These are phyloP conservation scores for Zelopaecilomyces penicillatus DNA, from an alignment of 2,329 filamentous ascomycete genomes.

Conservation along the genomic window DNA sequence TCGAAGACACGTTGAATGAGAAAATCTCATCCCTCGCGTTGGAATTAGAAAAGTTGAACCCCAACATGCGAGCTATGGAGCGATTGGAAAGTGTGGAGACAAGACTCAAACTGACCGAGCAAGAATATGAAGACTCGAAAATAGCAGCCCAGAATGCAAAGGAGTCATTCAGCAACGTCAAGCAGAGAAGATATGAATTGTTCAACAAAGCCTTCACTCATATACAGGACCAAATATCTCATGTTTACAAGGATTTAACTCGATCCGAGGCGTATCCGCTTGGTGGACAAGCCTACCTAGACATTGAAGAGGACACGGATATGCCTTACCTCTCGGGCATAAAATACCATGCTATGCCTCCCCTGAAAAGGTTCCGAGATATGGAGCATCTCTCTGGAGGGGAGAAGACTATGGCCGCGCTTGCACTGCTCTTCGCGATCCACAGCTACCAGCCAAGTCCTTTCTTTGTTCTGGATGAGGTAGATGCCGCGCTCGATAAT, in stretches of 20 bases:
- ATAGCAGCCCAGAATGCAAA: conserved; percentile 64
- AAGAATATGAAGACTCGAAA: conserved; percentile 82
- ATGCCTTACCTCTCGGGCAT: conserved; percentile 93
- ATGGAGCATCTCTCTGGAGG: conserved; percentile 98
- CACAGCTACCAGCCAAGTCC: conserved; percentile 93
- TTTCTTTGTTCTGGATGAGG: conserved; percentile 97
- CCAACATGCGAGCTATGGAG: conserved; percentile 93
- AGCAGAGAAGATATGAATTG: conserved; percentile 73
- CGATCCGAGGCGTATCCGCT: conserved; percentile 83
- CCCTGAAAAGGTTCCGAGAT: conserved; percentile 94
- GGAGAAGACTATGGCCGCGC: conserved; percentile 96
- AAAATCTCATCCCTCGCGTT: conserved; percentile 64
- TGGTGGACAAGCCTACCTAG: conserved; percentile 82
- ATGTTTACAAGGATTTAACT: conserved; percentile 93
- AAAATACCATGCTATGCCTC: conserved; percentile 98
- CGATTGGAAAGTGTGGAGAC: conserved; percentile 79
- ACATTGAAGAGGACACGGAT: conserved; percentile 88
- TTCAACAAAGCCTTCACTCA: conserved; percentile 95
- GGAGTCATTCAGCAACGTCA: conserved; percentile 75
- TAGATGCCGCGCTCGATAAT: conserved; percentile 96
- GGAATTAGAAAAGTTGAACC: conserved; percentile 88
- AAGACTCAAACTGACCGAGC: conserved; percentile 73
- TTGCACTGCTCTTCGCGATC: conserved; percentile 93
- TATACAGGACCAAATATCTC: conserved; percentile 87
- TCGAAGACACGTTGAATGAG: conserved; percentile 70